Evolutionary conservation across 1,139 yeast species (phyloP), one percentile per base, ranked within the genome.

Genomic region (Yamadazyma sp.): DNA sequence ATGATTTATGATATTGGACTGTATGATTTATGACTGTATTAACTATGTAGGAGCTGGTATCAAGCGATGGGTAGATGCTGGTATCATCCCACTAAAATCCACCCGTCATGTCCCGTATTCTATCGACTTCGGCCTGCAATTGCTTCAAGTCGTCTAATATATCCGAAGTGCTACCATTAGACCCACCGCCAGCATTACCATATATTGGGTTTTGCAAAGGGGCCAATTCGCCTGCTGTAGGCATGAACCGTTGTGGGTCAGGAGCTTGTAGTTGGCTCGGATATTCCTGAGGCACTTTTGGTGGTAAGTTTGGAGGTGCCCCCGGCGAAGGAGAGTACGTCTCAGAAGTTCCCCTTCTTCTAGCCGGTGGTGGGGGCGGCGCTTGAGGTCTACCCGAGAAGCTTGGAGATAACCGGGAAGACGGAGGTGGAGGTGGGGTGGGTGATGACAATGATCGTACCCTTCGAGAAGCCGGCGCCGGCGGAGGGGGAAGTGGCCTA

Each of bases 91-190:
- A n/a, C 44, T 56, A 71, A 48, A 70, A 72, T 5, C 77, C 77
- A n/a, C 77, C 77, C 6, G 77, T 70, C 73, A 73, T 64, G 42
- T 61, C 64, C 49, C 75, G 55, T 30, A 74, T 73, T 43, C 70
- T 69, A 51, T 82, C 83, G 15, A 82, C 85, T 53, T 82, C 87
- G 31, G 73, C 81, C 50, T 81, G 85, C 38, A 82, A 61, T 15
- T 81, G 81, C 53, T 76, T 76, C 44, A 81, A 64, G 30, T 81
- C 83, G 41, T 81, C 81, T 47, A 81, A 58, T 17, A 81, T 77
- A 44, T 79, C 74, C 4, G 73, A 64, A 2, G 79, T 74, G 43
- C 74, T 71, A 40, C 62, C 62, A 42, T 56, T 61, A 4, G 73
- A 64, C 3, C 73, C 70, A 39, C 61, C 61, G 42, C 56, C 60